These are phyloP conservation scores for Hymenoscyphus albidus DNA, from an alignment of 2,329 filamentous ascomycete species.

Conservation along the genomic window DNA sequence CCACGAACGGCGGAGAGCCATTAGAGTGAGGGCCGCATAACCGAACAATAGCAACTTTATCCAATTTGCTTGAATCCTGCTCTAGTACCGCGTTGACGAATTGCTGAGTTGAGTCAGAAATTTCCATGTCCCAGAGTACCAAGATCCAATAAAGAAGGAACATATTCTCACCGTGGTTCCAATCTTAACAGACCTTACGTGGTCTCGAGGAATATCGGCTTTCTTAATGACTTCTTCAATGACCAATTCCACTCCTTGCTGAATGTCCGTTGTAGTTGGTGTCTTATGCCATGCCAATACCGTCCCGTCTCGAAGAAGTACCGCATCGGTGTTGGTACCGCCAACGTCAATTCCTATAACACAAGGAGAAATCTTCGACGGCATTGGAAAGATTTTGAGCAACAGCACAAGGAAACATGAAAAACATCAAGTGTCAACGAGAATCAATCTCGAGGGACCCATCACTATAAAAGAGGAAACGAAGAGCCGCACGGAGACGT, in stretches of 20 bases:
- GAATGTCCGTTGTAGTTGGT: slow-evolving; percentile 28
- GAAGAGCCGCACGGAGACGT: neutral
- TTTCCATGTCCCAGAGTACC: neutral
- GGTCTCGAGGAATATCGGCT: slow-evolving; percentile 16
- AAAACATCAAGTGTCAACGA: neutral
- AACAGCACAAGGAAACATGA: slow-evolving; percentile 13
- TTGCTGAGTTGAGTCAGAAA: slow-evolving; percentile 26
- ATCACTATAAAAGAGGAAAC: neutral
- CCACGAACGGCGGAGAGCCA: slow-evolving; percentile 45
- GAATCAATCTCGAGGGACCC: neutral
- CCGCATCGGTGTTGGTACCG: slow-evolving; percentile 36
- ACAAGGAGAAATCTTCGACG: slow-evolving; percentile 24
- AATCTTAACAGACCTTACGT: slow-evolving; percentile 25
- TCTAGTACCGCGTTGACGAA: slow-evolving; percentile 30
- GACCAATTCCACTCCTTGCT: slow-evolving; percentile 24
- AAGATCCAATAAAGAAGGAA: neutral
- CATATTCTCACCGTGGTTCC: slow-evolving; percentile 52
- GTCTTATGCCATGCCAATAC: slow-evolving; percentile 30
- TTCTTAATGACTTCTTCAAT: slow-evolving; percentile 23
- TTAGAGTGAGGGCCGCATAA: slow-evolving; percentile 45
- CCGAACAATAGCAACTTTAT: slow-evolving; percentile 44
- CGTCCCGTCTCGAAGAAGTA: slow-evolving; percentile 3
- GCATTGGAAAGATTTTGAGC: slow-evolving; percentile 13
- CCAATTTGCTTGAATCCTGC: slow-evolving; percentile 30
- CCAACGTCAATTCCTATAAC: slow-evolving; percentile 49